A percentile compares a stretch with the other conserved stretches of the same genome.
Evolutionary conservation across 2,329 filamentous ascomycete genomes (phyloP).

Genomic region (Alternaria brassicicola): DNA sequence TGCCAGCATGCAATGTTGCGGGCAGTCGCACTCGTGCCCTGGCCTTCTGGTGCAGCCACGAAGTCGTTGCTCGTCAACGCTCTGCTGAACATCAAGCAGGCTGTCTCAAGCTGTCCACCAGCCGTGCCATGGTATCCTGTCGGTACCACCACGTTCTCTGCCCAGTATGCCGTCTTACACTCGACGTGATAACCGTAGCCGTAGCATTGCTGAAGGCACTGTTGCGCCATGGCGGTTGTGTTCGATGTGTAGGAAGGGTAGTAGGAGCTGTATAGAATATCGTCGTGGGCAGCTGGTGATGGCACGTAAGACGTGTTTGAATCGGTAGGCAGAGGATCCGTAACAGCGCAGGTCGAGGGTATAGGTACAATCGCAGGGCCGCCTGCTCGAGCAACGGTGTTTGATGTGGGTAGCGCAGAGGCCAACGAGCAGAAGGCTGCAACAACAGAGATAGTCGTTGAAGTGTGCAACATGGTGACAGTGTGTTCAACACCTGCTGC

Average conservation of each 20-base stretch:
- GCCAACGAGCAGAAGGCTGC: conserved; percentile 5
- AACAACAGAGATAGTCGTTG: background rate
- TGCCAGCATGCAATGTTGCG: conserved; percentile 42
- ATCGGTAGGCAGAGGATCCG: conserved; percentile 29
- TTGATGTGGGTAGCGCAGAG: conserved; percentile 9
- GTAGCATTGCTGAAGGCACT: conserved; percentile 52
- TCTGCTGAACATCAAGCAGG: conserved; percentile 46
- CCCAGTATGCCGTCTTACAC: conserved; percentile 48
- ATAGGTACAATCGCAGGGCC: conserved; percentile 44
- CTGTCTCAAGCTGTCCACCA: conserved; percentile 41
- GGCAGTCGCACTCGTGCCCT: conserved; percentile 41
- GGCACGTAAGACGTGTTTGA: conserved; percentile 35
- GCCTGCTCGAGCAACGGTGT: conserved; percentile 37
- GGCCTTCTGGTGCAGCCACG: conserved; percentile 33
- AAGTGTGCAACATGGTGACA: conserved; percentile 4
- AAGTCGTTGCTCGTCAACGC: conserved; percentile 38
- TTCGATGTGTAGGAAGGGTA: conserved; percentile 42
- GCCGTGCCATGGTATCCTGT: conserved; percentile 40
- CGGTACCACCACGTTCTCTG: conserved; percentile 46
- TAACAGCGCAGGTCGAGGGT: conserved; percentile 45
- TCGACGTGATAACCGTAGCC: conserved; percentile 45
- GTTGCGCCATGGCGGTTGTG: conserved; percentile 33
- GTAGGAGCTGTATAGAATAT: conserved; percentile 39
- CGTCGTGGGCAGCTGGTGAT: conserved; percentile 21
- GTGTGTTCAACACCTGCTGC: background rate